phyloP scores from a whole-genome alignment of 306 rosid genomes.

The Lathyrus oleraceus region DNA sequence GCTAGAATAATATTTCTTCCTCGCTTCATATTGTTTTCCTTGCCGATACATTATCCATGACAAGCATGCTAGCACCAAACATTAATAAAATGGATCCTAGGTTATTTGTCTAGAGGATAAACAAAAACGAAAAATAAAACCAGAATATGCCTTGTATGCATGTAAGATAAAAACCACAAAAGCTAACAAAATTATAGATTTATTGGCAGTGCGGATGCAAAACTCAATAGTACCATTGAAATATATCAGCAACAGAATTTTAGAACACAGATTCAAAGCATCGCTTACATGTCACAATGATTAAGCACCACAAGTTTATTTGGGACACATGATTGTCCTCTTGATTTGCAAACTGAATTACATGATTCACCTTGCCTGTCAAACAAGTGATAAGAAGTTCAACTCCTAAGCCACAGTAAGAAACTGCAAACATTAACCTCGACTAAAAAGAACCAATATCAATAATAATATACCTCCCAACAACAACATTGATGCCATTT shows the following conservation, averaged over 20 bases:
- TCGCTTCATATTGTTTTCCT: not conserved
- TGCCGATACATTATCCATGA: slow-evolving; percentile 29
- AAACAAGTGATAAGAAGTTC: slow-evolving; percentile 43
- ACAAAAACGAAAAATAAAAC: not conserved
- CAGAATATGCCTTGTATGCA: not conserved
- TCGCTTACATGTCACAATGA: slow-evolving; percentile 85
- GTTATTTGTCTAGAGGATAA: slow-evolving; percentile 13
- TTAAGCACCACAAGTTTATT: slow-evolving; percentile 82
- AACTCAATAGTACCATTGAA: slow-evolving; percentile 27
- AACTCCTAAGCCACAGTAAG: slow-evolving; percentile 35
- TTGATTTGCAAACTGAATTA: slow-evolving; percentile 78
- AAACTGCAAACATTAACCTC: slow-evolving; percentile 27
- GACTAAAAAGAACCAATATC: slow-evolving; percentile 16
- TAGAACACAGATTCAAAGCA: slow-evolving; percentile 2
- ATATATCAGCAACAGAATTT: slow-evolving; percentile 22
- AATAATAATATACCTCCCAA: slow-evolving; percentile 69
- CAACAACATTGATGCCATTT: slow-evolving; percentile 72
- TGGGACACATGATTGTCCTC: slow-evolving; percentile 85
- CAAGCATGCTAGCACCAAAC: slow-evolving; percentile 7
- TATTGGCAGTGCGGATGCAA: slow-evolving; percentile 15
- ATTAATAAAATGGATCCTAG: slow-evolving; percentile 15
- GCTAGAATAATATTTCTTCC: slow-evolving; percentile 20
- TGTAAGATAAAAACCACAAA: slow-evolving; percentile 6
- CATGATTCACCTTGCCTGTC: slow-evolving; percentile 90
- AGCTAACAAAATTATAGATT: slow-evolving; percentile 5